Evolutionary conservation across 2,329 filamentous ascomycete species (phyloP).

Genomic region (Sporothrix brasiliensis): DNA sequence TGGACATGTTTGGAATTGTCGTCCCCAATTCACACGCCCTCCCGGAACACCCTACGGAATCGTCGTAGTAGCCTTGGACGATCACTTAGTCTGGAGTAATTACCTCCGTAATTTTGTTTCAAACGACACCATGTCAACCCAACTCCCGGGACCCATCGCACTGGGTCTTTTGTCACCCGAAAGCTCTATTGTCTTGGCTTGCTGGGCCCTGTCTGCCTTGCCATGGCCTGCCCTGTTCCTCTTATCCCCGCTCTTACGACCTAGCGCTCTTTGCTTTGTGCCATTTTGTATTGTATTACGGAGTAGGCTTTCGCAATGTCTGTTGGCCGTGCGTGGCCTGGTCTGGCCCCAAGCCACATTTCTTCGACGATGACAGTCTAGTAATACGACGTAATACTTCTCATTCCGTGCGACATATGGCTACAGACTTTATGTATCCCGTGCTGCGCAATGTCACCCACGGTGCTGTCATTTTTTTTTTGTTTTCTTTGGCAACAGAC

Average conservation of each 20-base stretch:
- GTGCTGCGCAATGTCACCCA: neutral
- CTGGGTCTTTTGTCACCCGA: slow-evolving; percentile 16
- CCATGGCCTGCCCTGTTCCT: neutral
- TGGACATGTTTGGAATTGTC: too few species aligned
- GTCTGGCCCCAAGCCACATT: slow-evolving; percentile 22
- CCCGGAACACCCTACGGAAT: too few species aligned
- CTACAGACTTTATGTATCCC: neutral
- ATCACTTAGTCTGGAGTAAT: too few species aligned
- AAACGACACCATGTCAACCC: neutral
- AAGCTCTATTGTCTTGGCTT: slow-evolving; percentile 19
- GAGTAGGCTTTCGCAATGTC: neutral
- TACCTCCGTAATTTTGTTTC: neutral
- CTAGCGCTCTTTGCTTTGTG: neutral
- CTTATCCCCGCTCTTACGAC: neutral
- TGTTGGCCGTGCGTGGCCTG: neutral
- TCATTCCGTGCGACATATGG: neutral
- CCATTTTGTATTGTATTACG: neutral
- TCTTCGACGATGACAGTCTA: neutral
- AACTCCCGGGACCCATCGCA: slow-evolving; percentile 21
- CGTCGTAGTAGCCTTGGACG: too few species aligned
- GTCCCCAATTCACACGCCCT: too few species aligned
- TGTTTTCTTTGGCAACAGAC: too few species aligned
- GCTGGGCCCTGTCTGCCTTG: neutral
- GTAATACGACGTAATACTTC: neutral
- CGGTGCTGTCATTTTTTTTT: neutral